Evolutionary conservation across 1,284 basidiomycete genomes (phyloP).

Genomic region (Grifola frondosa): DNA sequence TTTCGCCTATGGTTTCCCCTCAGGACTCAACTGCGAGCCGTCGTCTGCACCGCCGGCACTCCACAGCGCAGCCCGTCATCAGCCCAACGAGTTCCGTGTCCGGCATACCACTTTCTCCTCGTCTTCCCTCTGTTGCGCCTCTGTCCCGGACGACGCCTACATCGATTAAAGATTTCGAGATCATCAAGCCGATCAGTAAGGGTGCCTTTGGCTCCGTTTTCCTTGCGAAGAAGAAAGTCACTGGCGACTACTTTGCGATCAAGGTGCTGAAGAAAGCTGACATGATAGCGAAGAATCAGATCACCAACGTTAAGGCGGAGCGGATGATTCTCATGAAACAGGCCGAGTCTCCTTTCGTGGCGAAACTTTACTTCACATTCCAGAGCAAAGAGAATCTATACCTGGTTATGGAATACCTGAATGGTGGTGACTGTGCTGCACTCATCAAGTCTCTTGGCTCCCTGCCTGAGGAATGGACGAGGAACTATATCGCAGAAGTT

Average conservation of each 20-base stretch:
- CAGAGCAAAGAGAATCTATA: slow-evolving; percentile 99
- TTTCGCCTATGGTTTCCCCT: slow-evolving; percentile 67
- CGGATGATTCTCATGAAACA: slow-evolving; percentile 99
- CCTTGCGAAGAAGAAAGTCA: slow-evolving; percentile 95
- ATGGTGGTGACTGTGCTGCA: slow-evolving; percentile 96
- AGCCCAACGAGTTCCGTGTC: slow-evolving; percentile 51
- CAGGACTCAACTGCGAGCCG: slow-evolving; percentile 51
- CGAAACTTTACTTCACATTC: slow-evolving; percentile 98
- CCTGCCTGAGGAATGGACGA: slow-evolving; percentile 95
- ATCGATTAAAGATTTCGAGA: slow-evolving; percentile 98
- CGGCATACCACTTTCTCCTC: slow-evolving; percentile 79
- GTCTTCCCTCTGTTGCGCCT: slow-evolving; percentile 78
- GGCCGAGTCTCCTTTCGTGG: slow-evolving; percentile 98
- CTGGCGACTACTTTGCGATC: slow-evolving; percentile 99
- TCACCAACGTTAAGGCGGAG: slow-evolving; percentile 99
- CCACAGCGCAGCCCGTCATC: slow-evolving; percentile 64
- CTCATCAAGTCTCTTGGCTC: slow-evolving; percentile 95
- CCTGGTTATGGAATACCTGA: slow-evolving; percentile 98
- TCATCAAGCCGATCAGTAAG: slow-evolving; percentile 99
- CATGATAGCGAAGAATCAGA: slow-evolving; percentile 99
- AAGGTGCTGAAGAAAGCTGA: slow-evolving; percentile 99
- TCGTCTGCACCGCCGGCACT: slow-evolving; percentile 67
- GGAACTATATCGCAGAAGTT: slow-evolving; percentile 95
- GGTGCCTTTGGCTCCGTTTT: slow-evolving; percentile 99
- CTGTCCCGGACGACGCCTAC: slow-evolving; percentile 80